Percentiles rank a stretch among this genome's conserved stretches.
Conservation (phyloP, 176 grass and related monocot genomes). For the Oryza longistaminata region DNA sequence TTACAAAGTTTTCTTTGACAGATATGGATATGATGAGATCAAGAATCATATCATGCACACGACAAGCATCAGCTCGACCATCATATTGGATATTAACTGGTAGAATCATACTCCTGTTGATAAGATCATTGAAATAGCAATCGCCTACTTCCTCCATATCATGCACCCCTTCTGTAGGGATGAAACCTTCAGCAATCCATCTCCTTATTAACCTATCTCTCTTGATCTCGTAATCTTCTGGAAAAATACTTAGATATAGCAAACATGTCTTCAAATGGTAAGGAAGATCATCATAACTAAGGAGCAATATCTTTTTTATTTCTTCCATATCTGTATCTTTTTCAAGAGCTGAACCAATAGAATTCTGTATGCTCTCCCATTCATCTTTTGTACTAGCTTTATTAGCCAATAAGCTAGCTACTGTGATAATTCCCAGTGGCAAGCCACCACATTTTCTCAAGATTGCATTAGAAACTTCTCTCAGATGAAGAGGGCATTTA, state of each 20-base stretch:
- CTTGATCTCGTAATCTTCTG: slow-evolving; percentile 39
- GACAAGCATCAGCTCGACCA: slow-evolving; percentile 27
- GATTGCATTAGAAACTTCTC: slow-evolving; percentile 22
- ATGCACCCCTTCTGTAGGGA: slow-evolving; percentile 10
- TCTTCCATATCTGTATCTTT: slow-evolving; percentile 20
- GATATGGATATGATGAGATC: slow-evolving; percentile 31
- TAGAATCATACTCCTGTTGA: slow-evolving; percentile 32
- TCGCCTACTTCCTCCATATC: slow-evolving; percentile 30
- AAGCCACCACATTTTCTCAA: slow-evolving; percentile 34
- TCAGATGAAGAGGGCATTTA: slow-evolving; percentile 14
- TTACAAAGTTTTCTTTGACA: slow-evolving; percentile 28
- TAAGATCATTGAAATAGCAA: slow-evolving; percentile 32
- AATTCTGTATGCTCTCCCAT: slow-evolving; percentile 1
- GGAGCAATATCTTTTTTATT: slow-evolving; percentile 13
- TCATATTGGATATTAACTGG: slow-evolving; percentile 23
- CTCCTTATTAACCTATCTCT: slow-evolving; percentile 33
- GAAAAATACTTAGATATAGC: slow-evolving; percentile 36
- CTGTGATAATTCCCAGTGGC: slow-evolving; percentile 12
- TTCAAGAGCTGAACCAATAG: slow-evolving; percentile 27
- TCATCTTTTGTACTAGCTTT: slow-evolving; percentile 19
- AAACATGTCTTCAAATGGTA: slow-evolving; percentile 32
- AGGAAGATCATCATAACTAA: slow-evolving; percentile 32
- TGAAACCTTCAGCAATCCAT: slow-evolving; percentile 44
- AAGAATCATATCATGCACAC: slow-evolving; percentile 39
- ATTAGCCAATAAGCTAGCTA: slow-evolving; percentile 24